phyloP scores from a whole-genome alignment of 2,329 filamentous ascomycete genomes.

The Fonsecaea pugnacius region DNA sequence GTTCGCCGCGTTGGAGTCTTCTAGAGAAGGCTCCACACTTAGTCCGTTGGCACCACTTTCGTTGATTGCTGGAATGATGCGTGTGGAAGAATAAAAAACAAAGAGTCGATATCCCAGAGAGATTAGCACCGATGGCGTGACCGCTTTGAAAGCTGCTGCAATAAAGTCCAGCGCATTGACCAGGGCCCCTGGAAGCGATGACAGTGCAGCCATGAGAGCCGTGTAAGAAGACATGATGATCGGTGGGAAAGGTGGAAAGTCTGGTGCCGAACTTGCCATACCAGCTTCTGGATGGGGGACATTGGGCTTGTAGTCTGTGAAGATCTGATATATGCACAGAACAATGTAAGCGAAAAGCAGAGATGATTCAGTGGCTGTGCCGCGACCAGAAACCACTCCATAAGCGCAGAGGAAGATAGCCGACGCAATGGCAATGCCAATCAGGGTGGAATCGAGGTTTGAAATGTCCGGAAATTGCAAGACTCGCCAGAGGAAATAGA shows the following conservation, averaged over 20 bases:
- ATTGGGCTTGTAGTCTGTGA: conserved; percentile 93
- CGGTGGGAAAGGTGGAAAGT: conserved; percentile 93
- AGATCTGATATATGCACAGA: conserved; percentile 99
- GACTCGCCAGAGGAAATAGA: conserved; percentile 96
- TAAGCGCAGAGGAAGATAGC: conserved; percentile 91
- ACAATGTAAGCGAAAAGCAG: conserved; percentile 95
- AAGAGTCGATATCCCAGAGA: conserved; percentile 91
- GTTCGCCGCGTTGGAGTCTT: conserved; percentile 81
- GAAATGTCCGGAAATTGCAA: conserved; percentile 90
- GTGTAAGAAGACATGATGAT: conserved; percentile 99
- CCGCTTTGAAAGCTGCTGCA: conserved; percentile 89
- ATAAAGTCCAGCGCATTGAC: conserved; percentile 84
- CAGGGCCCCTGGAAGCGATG: conserved; percentile 79
- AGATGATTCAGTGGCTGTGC: conserved; percentile 93
- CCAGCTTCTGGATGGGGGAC: conserved; percentile 59
- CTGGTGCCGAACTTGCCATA: conserved; percentile 61
- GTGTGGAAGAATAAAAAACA: conserved; percentile 91
- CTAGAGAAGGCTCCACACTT: conserved; percentile 80
- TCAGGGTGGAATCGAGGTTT: conserved; percentile 88
- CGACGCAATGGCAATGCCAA: conserved; percentile 89
- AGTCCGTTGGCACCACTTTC: conserved; percentile 82
- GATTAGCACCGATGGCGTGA: conserved; percentile 94
- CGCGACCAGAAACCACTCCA: conserved; percentile 90
- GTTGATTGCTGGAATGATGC: conserved; percentile 91
- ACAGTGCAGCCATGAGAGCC: conserved; percentile 81